Evolutionary conservation across 2,329 filamentous ascomycete species (phyloP).

Genomic region (Cordyceps cicadae): DNA sequence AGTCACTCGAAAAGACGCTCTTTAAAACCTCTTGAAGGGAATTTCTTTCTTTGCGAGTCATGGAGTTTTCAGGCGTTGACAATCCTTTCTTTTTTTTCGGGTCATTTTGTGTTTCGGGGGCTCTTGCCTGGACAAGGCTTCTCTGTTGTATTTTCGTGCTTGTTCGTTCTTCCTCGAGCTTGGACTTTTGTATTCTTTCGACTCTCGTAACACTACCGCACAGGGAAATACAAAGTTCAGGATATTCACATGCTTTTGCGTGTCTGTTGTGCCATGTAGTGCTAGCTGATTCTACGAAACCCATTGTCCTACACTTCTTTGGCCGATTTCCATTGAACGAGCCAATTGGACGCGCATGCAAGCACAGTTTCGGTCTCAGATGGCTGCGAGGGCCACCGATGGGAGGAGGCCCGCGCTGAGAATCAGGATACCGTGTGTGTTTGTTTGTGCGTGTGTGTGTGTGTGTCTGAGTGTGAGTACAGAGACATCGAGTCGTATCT

Average conservation of each 20-base stretch:
- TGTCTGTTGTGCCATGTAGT: too few relatives aligned
- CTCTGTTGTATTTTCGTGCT: neutral
- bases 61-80: neutral
- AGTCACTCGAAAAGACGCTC: constrained; percentile 3
- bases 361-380: too few relatives aligned
- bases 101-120: neutral
- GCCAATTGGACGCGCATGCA: too few relatives aligned
- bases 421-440: too few relatives aligned
- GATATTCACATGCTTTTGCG: neutral
- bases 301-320: too few relatives aligned
- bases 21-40: neutral
- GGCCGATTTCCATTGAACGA: too few relatives aligned
- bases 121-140: neutral
- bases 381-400: too few relatives aligned
- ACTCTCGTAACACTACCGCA: neutral
- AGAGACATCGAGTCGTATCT: too few relatives aligned
- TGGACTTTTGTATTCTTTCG: neutral
- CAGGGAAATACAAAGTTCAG: neutral
- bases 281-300: too few relatives aligned
- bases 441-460: too few relatives aligned
- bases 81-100: neutral
- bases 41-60: neutral
- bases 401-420: too few relatives aligned
- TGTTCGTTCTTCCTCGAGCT: neutral
- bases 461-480: too few relatives aligned